Evolutionary conservation across 768 basidiomycete species (phyloP).

Genomic region (Pleurotus platypus): DNA sequence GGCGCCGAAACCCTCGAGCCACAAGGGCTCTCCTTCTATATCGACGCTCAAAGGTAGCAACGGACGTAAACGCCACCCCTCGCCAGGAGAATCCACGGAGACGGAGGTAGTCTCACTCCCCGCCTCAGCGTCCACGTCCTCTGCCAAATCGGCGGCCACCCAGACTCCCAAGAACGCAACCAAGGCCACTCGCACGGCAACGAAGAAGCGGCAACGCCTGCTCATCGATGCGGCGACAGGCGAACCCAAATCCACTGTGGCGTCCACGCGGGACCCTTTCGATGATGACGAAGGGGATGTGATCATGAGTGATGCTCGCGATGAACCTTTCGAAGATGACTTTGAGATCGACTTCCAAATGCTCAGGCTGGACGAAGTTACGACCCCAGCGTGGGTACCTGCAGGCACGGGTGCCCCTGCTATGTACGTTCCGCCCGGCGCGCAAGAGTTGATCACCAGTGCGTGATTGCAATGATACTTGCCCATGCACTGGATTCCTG

Average conservation of each 20-base stretch:
- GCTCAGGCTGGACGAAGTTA: conserved; percentile 6
- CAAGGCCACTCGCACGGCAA: neutral
- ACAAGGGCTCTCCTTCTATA: neutral
- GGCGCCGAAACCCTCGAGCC: neutral
- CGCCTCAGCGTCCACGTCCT: neutral
- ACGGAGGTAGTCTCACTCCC: neutral
- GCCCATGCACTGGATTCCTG: no score
- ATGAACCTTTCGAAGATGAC: conserved; percentile 6
- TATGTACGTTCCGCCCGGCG: conserved; percentile 3
- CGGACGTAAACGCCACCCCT: neutral
- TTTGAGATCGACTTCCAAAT: conserved; percentile 9
- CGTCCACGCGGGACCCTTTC: conserved; percentile 1
- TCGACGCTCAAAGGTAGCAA: neutral
- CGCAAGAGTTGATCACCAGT: conserved; percentile 2
- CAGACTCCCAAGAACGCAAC: neutral
- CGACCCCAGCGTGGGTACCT: neutral
- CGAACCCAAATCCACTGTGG: conserved; percentile 1
- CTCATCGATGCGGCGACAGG: neutral
- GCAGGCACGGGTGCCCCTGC: neutral
- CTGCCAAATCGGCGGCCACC: neutral
- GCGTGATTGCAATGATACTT: neutral
- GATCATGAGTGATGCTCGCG: conserved; percentile 6
- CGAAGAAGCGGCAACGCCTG: conserved; percentile 2
- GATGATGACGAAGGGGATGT: conserved; percentile 1
- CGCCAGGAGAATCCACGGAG: neutral